Evolutionary conservation across 2,329 filamentous ascomycete species (phyloP), one percentile per base, ranked within the genome.

Genomic region (Aspergillus sp.): DNA sequence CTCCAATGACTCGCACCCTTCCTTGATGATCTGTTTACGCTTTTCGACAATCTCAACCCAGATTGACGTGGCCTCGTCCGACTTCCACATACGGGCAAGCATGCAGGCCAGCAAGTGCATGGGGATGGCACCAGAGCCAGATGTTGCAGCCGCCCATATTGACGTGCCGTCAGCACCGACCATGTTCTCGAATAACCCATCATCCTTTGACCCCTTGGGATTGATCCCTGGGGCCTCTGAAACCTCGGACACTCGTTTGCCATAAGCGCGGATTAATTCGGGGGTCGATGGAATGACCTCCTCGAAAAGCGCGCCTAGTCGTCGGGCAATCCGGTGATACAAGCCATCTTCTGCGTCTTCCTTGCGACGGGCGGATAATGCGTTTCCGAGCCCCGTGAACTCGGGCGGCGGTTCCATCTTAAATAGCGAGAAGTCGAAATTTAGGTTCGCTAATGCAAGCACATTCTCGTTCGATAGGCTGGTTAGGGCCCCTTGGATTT

Each of bases 341-440:
- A 46, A 52, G 1, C 80, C 79, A 6, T 65, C 52, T 61, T 82
- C 80, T 0, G 79, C 79, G 2, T 74, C 65, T 0, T 69, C 18
- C 22, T 69, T 67, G 5, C 78, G 62, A 4, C 52, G 62, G 1
- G 20, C 18, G 0, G 77, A 75, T 0, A 82, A 58, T 0, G 58
- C 42, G 0, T 55, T 46, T 0, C 75, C 77, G 0, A 81, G 29
- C 0, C 49, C 65, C 18, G 66, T 61, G 45, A 70, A 80, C 57
- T 80, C 78, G 11, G 53, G 54, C 0, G 79, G 78, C 0, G 78
- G 75, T 55, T 80, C 74, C 2, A 71, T 54, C 58, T 79, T 80
- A 45, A 77, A 56, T 0, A 81, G 59, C 0, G 75, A 69, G 58
- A 81, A 81, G 55, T 81, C 78, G 57, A 80, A 73, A 56, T 81